These are phyloP conservation scores for Thalassiosira hispida DNA, from an alignment of 352 stramenopile species.

Conservation along the genomic window DNA sequence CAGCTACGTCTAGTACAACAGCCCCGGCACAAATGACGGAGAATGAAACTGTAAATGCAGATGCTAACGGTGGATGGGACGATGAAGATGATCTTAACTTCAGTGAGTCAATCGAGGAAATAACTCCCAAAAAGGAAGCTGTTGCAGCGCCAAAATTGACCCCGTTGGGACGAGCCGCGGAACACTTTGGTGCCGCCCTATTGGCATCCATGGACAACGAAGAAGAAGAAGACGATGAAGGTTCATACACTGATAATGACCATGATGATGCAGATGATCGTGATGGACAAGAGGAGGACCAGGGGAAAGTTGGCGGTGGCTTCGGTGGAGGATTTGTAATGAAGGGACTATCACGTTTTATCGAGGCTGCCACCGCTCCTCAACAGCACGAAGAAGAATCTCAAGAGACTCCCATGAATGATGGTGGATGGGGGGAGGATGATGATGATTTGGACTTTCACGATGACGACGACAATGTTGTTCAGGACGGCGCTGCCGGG, in stretches of 20 bases:
- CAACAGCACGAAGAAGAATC: conserved; percentile 18
- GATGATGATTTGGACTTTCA: conserved; percentile 17
- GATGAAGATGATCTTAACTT: not conserved
- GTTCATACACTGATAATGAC: not conserved
- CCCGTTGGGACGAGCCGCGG: conserved; percentile 21
- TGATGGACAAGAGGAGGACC: not conserved
- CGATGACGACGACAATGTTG: not conserved
- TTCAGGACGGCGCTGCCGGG: not conserved
- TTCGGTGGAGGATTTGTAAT: conserved; percentile 56
- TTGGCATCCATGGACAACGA: conserved; percentile 47
- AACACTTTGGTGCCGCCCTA: conserved; percentile 46
- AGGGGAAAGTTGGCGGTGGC: not conserved
- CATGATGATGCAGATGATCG: not conserved
- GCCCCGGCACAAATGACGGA: too few relatives aligned
- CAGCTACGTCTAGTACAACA: too few relatives aligned
- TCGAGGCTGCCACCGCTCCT: conserved; percentile 51
- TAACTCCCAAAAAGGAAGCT: not conserved
- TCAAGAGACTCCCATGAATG: not conserved
- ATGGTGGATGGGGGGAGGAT: conserved; percentile 11
- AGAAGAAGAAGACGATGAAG: conserved; percentile 6
- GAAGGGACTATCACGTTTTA: conserved; percentile 53
- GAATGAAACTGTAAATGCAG: not conserved
- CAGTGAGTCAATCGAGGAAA: not conserved
- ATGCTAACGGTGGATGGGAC: not conserved
- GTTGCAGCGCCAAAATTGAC: not conserved